Percentiles rank a stretch among this genome's conserved stretches.
Conservation (phyloP, 768 basidiomycete species). For the Lactarius vividus region DNA sequence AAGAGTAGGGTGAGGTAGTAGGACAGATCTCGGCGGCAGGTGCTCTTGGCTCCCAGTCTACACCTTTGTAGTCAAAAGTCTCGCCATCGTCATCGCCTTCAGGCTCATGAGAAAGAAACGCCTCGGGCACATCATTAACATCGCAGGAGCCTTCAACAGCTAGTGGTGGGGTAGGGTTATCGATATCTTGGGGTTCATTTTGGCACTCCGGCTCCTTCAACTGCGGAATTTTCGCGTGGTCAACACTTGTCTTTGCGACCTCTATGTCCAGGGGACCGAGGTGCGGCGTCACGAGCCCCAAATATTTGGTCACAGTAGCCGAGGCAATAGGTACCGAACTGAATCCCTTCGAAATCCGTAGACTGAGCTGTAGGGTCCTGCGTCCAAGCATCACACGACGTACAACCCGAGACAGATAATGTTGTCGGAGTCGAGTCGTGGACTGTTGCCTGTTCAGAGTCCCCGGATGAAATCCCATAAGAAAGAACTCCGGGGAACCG, state of each 20-base stretch:
- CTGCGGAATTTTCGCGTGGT: neutral
- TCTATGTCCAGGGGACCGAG: neutral
- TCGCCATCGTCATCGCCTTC: slow-evolving; percentile 8
- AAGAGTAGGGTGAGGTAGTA: neutral
- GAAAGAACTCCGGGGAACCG: neutral
- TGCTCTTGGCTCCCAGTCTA: slow-evolving; percentile 6
- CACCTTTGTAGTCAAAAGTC: slow-evolving; percentile 13
- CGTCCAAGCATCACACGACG: neutral
- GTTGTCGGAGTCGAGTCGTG: neutral
- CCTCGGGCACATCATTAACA: neutral
- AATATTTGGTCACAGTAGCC: neutral
- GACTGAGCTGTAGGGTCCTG: neutral
- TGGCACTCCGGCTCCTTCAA: neutral
- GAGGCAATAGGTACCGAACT: neutral
- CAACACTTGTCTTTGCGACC: neutral
- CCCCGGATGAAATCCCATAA: neutral
- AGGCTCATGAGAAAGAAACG: neutral
- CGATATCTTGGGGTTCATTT: neutral
- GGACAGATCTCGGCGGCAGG: neutral
- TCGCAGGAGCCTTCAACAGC: neutral
- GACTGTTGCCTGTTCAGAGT: neutral
- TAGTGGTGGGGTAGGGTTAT: neutral
- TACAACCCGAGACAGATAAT: neutral
- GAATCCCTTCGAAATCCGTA: neutral
- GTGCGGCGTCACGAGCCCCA: neutral